Percentiles rank a stretch among this genome's conserved stretches.
phyloP scores from a whole-genome alignment of 805 yeast genomes.

The Clavispora phyllophila region DNA sequence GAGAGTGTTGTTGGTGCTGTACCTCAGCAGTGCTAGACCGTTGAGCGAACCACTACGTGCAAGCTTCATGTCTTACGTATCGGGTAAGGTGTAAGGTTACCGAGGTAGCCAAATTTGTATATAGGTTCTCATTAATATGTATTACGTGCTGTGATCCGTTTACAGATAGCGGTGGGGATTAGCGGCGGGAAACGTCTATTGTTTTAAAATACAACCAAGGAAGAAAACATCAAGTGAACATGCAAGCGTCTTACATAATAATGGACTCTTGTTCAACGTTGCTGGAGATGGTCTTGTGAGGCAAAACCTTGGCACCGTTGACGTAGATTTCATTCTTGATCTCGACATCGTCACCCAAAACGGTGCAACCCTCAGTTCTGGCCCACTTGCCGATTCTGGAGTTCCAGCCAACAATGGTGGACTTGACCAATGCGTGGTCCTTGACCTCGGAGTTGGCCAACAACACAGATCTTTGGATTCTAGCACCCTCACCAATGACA shows the following conservation, averaged over 20 bases:
- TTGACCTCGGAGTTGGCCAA: constrained; percentile 86
- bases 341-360: constrained; percentile 97
- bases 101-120: not conserved
- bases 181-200: not conserved
- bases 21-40: constrained; percentile 66
- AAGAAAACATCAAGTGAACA: not conserved
- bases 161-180: not conserved
- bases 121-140: not conserved
- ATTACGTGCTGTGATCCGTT: not conserved
- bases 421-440: constrained; percentile 97
- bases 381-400: constrained; percentile 98
- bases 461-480: constrained; percentile 93
- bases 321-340: constrained; percentile 98
- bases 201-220: not conserved
- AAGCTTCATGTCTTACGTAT: constrained; percentile 25
- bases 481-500: constrained; percentile 95
- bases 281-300: constrained; percentile 94
- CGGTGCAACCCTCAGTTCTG: constrained; percentile 95
- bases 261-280: constrained; percentile 97
- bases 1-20: constrained; percentile 66
- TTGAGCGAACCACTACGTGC: constrained; percentile 52
- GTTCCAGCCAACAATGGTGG: constrained; percentile 99
- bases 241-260: constrained; percentile 66
- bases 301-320: constrained; percentile 98
- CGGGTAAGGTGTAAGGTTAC: not conserved